Evolutionary conservation across 2,329 filamentous ascomycete genomes (phyloP), one percentile per base, ranked within the genome.

Genomic region (Talaromyces sp.): DNA sequence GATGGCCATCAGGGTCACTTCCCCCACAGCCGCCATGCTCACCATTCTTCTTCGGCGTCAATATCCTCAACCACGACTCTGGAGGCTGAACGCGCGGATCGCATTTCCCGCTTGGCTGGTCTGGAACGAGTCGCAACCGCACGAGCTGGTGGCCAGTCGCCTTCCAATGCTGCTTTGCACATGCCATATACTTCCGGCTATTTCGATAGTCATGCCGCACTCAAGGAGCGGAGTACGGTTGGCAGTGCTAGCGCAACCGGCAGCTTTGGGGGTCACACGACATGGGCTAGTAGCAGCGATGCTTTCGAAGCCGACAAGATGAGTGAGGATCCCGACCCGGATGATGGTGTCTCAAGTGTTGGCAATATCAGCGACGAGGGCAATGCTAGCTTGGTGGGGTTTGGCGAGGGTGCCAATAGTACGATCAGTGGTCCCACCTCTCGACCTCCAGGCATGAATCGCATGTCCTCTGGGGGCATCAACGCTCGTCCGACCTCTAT

Each of bases 31-130:
- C 79, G 82, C 51, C 79, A 79, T 56, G 72, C 74, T 35, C 73
- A 74, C 39, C 84, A 85, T 46, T 82, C 64, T 77, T 86, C 70
- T 74, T 85, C 65, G 77, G 82, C 61, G 74, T 79, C 78, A n/a
- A 71, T 70, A 32, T 73, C 84, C 6, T 88, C 86, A 17, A 83
- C 84, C 49, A 88, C 84, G 61, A 93, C 88, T 65, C 86, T 94
- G 55, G 92, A 96, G 66, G 91, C 91, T 58, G 92, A 96, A 73
- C 90, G 92, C 63, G 91, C 91, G 58, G 92, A 97, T 74, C 91
- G 93, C 66, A 97, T 97, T 73, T 96, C 91, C 39, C 91, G 93
- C 46, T 86, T 97, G 19, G 90, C 92, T 11, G 93, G 93, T n/a
- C 84, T 97, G 33, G 91, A 96, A 71, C 86, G 90, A 51, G 87